Evolutionary conservation across 2,329 filamentous ascomycete genomes (phyloP).

Genomic region (Akanthomyces lecanii): DNA sequence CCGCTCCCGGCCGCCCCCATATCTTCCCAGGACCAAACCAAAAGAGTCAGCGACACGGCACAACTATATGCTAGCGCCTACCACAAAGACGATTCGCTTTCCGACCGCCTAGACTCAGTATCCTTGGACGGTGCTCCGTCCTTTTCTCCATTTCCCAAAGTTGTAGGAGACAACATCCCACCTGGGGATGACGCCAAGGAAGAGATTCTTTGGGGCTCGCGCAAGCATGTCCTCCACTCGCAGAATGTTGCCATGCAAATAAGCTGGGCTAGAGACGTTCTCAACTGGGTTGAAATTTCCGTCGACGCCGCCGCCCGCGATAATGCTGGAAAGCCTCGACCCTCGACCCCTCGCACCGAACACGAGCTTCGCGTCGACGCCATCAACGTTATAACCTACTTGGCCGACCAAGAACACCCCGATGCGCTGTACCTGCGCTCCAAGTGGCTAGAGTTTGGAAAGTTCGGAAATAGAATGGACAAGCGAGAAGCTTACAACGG

Average conservation of each 20-base stretch:
- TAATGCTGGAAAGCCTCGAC: conserved; percentile 47
- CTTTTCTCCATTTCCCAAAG: conserved; percentile 88
- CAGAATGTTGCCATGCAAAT: conserved; percentile 96
- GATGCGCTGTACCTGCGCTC: conserved; percentile 91
- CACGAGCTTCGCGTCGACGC: conserved; percentile 85
- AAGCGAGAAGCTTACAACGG: conserved; percentile 90
- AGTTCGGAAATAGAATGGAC: conserved; percentile 84
- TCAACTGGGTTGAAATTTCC: conserved; percentile 82
- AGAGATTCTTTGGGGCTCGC: conserved; percentile 78
- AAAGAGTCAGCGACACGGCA: neutral
- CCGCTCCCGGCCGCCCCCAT: conserved; percentile 28
- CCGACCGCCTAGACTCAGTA: conserved; percentile 38
- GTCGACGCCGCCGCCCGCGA: conserved; percentile 72
- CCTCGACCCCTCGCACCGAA: conserved; percentile 79
- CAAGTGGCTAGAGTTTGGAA: conserved; percentile 98
- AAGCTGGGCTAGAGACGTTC: conserved; percentile 89
- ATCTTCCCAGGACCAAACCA: conserved; percentile 34
- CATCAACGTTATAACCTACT: conserved; percentile 84
- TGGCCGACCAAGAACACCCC: conserved; percentile 87
- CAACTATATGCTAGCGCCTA: conserved; percentile 27
- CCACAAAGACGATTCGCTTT: conserved; percentile 35
- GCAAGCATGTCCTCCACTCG: conserved; percentile 79
- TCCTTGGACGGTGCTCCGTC: conserved; percentile 58
- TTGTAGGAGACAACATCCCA: conserved; percentile 83
- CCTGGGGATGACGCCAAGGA: conserved; percentile 94